Conservation (phyloP, 352 stramenopile genomes). For the Phytophthora sansomeana region DNA sequence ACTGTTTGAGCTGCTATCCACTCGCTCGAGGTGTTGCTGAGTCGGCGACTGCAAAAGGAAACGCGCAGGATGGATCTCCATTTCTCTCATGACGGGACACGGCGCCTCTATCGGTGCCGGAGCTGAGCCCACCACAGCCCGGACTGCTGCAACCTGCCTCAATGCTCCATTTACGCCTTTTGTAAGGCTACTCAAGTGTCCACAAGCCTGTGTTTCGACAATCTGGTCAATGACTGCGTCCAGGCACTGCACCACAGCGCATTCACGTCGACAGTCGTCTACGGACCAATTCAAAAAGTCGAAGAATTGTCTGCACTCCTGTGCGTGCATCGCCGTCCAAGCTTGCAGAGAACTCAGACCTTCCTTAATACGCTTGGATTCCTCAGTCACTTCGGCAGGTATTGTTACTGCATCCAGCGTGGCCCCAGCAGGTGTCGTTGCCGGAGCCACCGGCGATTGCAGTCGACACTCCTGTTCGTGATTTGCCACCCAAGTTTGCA, state of each 20-base stretch:
- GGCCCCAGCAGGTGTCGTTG: slow-evolving; percentile 1
- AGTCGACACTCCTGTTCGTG: slow-evolving; percentile 16
- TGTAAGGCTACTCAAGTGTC: slow-evolving; percentile 31
- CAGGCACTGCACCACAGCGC: slow-evolving; percentile 38
- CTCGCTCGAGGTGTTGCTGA: not conserved
- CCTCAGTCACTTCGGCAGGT: not conserved
- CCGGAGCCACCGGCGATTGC: not conserved
- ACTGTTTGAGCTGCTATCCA: not conserved
- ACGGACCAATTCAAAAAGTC: slow-evolving; percentile 61
- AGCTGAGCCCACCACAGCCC: not conserved
- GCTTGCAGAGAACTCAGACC: slow-evolving; percentile 42
- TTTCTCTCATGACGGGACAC: not conserved
- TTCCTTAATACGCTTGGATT: slow-evolving; percentile 10
- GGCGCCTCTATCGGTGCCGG: not conserved
- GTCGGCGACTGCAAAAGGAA: slow-evolving; percentile 1
- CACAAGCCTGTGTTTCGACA: slow-evolving; percentile 23
- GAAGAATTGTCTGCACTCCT: slow-evolving; percentile 62
- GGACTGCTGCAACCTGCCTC: slow-evolving; percentile 4
- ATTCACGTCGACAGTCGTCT: slow-evolving; percentile 39
- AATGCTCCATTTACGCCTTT: slow-evolving; percentile 12
- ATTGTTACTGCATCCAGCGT: not conserved
- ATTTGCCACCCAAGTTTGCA: slow-evolving; percentile 9
- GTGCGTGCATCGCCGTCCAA: slow-evolving; percentile 52
- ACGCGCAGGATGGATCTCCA: not conserved
- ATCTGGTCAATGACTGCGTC: slow-evolving; percentile 41